These are phyloP conservation scores for Nidularia sp. DNA, from an alignment of 768 basidiomycete species.

Conservation along the genomic window DNA sequence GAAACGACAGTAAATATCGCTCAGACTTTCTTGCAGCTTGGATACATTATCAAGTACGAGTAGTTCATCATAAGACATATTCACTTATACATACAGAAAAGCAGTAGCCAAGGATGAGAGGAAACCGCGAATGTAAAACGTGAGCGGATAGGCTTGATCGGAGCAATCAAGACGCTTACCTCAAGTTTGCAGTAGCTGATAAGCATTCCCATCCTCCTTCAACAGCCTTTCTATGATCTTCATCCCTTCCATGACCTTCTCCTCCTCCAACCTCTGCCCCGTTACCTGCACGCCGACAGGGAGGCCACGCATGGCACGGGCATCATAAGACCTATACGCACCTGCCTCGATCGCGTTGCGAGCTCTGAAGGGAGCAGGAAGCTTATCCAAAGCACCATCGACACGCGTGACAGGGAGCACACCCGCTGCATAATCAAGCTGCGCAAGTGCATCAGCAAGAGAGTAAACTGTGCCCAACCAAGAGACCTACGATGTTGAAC, in stretches of 20 bases:
- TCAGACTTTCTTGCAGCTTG: too few relatives aligned
- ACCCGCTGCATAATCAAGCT: slow-evolving; percentile 41
- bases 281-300: slow-evolving; percentile 62
- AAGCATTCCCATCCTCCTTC: slow-evolving; percentile 14
- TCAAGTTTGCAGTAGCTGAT: not conserved
- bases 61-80: too few relatives aligned
- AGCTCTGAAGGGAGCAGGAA: slow-evolving; percentile 23
- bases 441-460: not conserved
- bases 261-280: slow-evolving; percentile 57
- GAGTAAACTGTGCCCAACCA: not conserved
- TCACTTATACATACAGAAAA: too few relatives aligned
- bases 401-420: slow-evolving; percentile 58
- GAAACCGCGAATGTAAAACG: too few relatives aligned
- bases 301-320: slow-evolving; percentile 49
- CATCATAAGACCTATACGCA: slow-evolving; percentile 47
- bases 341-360: slow-evolving; percentile 41
- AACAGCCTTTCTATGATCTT: slow-evolving; percentile 40
- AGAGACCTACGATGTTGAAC: slow-evolving; percentile 49
- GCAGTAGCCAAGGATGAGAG: too few relatives aligned
- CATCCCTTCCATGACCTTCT: slow-evolving; percentile 60
- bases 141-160: too few relatives aligned
- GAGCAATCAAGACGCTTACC: not conserved
- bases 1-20: too few relatives aligned
- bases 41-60: too few relatives aligned
- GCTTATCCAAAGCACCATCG: slow-evolving; percentile 33